Evolutionary conservation across 2,329 filamentous ascomycete species (phyloP).

Genomic region (Sarocladium brachiariae): DNA sequence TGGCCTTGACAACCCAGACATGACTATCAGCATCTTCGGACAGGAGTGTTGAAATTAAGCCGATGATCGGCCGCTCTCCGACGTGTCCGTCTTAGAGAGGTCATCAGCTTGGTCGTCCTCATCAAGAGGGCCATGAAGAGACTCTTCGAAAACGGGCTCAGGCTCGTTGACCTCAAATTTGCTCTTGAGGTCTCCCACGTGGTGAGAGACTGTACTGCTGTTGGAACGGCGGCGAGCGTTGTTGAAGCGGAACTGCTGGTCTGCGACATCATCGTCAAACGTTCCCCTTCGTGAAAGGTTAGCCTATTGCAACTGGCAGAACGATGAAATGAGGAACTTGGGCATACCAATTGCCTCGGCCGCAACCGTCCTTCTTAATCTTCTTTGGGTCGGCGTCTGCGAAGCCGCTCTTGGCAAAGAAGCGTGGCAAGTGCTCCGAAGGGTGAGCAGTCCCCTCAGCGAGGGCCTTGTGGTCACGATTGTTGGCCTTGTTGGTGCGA

Average conservation of each 20-base stretch:
- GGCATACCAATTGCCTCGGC: constrained; percentile 87
- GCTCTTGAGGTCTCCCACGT: constrained; percentile 78
- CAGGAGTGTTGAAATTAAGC: constrained; percentile 29
- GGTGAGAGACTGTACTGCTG: constrained; percentile 66
- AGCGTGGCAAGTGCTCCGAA: constrained; percentile 76
- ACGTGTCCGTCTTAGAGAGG: constrained; percentile 49
- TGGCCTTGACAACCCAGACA: constrained; percentile 7
- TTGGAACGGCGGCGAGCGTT: constrained; percentile 91
- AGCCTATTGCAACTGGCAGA: constrained; percentile 7
- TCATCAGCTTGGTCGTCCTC: constrained; percentile 46
- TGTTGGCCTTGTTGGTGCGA: constrained; percentile 92
- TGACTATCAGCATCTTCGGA: constrained; percentile 6
- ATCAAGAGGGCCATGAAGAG: constrained; percentile 60
- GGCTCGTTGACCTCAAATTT: constrained; percentile 90
- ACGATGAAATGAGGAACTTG: constrained; percentile 4
- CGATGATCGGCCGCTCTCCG: constrained; percentile 51
- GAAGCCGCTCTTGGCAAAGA: constrained; percentile 84
- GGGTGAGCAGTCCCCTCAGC: constrained; percentile 65
- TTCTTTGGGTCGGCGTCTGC: constrained; percentile 80
- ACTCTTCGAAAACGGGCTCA: constrained; percentile 89
- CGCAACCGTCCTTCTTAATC: constrained; percentile 92
- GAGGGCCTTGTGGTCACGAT: constrained; percentile 78
- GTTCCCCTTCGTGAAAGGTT: constrained; percentile 59
- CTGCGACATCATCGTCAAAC: constrained; percentile 74
- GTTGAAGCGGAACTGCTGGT: constrained; percentile 74